Conservation (phyloP, 306 rosid species). For the Mimosa pudica region DNA sequence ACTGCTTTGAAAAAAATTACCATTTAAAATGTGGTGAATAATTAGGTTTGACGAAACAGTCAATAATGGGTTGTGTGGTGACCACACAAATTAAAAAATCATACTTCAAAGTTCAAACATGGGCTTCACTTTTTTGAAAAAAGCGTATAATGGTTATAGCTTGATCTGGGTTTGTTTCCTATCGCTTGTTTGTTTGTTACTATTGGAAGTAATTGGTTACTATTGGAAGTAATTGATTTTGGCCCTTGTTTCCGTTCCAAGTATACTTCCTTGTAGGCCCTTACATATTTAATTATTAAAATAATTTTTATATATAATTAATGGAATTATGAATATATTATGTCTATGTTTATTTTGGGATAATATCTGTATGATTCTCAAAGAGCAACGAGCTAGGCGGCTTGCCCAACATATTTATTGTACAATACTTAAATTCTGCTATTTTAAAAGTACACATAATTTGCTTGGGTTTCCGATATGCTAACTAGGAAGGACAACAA, state of each 20-base stretch:
- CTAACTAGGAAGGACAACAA: background rate
- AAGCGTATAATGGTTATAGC: background rate
- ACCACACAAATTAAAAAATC: background rate
- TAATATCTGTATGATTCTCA: background rate
- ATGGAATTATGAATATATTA: too few relatives aligned
- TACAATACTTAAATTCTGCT: background rate
- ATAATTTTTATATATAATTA: too few relatives aligned
- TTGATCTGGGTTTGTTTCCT: background rate
- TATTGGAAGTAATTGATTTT: too few relatives aligned
- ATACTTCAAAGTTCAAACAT: conserved; percentile 3
- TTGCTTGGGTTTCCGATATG: background rate
- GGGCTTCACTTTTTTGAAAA: background rate
- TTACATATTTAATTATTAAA: background rate
- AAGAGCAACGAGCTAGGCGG: background rate
- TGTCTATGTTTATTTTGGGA: background rate
- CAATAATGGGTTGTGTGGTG: background rate
- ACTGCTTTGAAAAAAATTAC: background rate
- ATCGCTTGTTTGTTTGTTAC: background rate
- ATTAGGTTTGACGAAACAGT: conserved; percentile 1
- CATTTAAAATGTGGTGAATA: background rate
- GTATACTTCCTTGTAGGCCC: background rate
- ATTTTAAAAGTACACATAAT: background rate
- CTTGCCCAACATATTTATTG: background rate
- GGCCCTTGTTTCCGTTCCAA: background rate
- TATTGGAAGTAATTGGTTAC: conserved; percentile 1